Evolutionary conservation across 805 yeast genomes (phyloP).

Genomic region (Pichia thaimueangensis): DNA sequence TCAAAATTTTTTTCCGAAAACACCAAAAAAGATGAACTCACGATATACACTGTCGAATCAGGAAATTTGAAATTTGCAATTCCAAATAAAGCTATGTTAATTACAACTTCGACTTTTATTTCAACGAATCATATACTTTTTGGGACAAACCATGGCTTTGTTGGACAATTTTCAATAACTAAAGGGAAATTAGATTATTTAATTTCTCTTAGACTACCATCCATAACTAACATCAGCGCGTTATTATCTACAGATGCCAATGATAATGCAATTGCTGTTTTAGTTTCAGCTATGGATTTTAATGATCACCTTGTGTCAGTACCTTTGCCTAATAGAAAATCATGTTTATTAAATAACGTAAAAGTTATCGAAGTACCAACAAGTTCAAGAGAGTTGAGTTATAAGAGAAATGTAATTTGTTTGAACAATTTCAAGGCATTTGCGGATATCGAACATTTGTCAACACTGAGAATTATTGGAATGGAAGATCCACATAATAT

Average conservation of each 20-base stretch:
- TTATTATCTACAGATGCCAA: neutral
- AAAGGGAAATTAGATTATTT: conserved; percentile 21
- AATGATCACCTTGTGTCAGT: conserved; percentile 8
- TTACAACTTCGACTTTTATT: conserved; percentile 25
- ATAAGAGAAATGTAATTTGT: conserved; percentile 3
- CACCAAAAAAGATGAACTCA: neutral
- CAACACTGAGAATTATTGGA: conserved; percentile 2
- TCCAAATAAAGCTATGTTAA: conserved; percentile 9
- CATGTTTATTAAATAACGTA: conserved; percentile 3
- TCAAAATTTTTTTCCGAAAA: conserved; percentile 9
- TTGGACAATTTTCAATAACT: conserved; percentile 22
- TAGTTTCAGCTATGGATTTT: conserved; percentile 18
- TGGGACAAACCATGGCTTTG: conserved; percentile 25
- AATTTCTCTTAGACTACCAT: conserved; percentile 18
- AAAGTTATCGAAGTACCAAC: neutral
- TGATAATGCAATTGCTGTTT: conserved; percentile 11
- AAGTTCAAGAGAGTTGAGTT: conserved; percentile 2
- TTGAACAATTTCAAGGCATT: conserved; percentile 2
- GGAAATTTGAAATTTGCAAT: conserved; percentile 13
- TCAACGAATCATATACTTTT: conserved; percentile 20
- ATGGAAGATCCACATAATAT: conserved; percentile 5
- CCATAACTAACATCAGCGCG: conserved; percentile 17
- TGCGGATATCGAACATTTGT: conserved; percentile 10
- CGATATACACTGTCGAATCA: conserved; percentile 6
- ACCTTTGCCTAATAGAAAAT: conserved; percentile 5